Base-by-base conservation (phyloP, 208 protist genomes). In the Acanthamoeba sp. region DNA sequence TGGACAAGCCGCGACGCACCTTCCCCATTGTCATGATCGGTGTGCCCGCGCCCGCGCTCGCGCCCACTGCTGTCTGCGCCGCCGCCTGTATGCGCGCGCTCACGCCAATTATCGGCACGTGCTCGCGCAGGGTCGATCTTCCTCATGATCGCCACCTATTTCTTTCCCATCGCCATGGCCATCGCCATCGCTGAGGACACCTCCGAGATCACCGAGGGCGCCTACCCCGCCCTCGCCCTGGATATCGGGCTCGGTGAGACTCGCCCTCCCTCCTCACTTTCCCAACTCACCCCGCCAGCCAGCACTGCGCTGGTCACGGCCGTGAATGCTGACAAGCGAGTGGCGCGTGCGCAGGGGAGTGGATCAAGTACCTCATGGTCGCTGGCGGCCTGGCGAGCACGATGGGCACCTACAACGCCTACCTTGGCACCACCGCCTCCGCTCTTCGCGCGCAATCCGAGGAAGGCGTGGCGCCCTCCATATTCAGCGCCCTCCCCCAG, bases 401-500 rank as follows among this genome's bases (percentile, higher is more conserved):
- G 27, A 55, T 88, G 50, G 80, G 80, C 22, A 88, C 80, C 32
- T 88, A 88, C 36, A 64, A 64, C 29, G 80, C 80, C 45, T 88
- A 88, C 48, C 80, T 88, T 7, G 48, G 50, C 80, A 88, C 80
- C 27, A 64, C 80, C 2, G 22, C 80, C 45, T 64, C 80, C 16
- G 80, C 80, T 6, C 80, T 88, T 27, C 80, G 80, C n/a, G 42
- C 80, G 2, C 42, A 64, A 45, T 1, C 80, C 16, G 50, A 88
- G 48, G 80, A 88, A 24, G 80, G 80, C n/a, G 42, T 88, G n/a
- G 80, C 80, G 24, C 80, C 80, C 42, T 88, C 80, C 48, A 88
- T 88, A 40, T 88, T 88, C 48, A 38, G 36, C 38, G 71, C 71
- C 18, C n/a, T 80, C 36, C 71, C 71, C 38, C 48, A 88, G 80